Percentiles rank a stretch among this genome's conserved stretches.
These are phyloP conservation scores for Acanthamoeba rhysodes DNA, from an alignment of 208 protist species.

Conservation along the genomic window DNA sequence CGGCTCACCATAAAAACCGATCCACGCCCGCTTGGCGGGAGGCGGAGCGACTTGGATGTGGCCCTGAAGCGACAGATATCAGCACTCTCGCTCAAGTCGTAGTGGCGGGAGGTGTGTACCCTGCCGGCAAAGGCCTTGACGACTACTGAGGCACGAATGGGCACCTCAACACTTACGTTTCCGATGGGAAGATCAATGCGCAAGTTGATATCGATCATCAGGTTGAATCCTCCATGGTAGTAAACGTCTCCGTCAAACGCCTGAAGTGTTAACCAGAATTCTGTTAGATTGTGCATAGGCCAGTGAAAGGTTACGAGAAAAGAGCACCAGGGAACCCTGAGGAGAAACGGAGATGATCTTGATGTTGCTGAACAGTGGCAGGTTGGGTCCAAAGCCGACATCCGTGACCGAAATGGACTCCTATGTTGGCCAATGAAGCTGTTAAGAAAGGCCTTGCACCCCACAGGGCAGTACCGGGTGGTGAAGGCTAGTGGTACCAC, in stretches of 20 bases:
- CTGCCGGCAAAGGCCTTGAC: slow-evolving; percentile 35
- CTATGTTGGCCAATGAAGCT: not conserved
- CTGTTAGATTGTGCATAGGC: no score
- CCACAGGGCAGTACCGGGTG: no score
- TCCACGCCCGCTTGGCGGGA: slow-evolving; percentile 38
- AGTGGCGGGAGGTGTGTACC: not conserved
- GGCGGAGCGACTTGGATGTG: slow-evolving; percentile 60
- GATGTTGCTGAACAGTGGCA: slow-evolving; percentile 49
- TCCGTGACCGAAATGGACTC: slow-evolving; percentile 7
- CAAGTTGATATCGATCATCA: slow-evolving; percentile 44
- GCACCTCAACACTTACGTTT: not conserved
- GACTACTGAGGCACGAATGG: slow-evolving; percentile 3
- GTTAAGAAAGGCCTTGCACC: no score
- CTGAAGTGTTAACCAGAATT: not conserved
- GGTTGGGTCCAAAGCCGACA: slow-evolving; percentile 21
- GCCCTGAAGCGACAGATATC: not conserved
- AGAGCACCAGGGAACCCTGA: slow-evolving; percentile 37
- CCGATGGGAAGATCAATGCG: slow-evolving; percentile 9
- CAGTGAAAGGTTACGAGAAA: not conserved
- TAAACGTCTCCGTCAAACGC: slow-evolving; percentile 24
- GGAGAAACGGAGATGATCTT: slow-evolving; percentile 42
- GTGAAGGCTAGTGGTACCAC: not conserved
- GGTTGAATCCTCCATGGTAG: slow-evolving; percentile 41
- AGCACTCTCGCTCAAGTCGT: no score
- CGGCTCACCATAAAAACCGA: slow-evolving; percentile 41